Conservation (phyloP, 495 filamentous ascomycete genomes). For the Neurospora tetraspora region DNA sequence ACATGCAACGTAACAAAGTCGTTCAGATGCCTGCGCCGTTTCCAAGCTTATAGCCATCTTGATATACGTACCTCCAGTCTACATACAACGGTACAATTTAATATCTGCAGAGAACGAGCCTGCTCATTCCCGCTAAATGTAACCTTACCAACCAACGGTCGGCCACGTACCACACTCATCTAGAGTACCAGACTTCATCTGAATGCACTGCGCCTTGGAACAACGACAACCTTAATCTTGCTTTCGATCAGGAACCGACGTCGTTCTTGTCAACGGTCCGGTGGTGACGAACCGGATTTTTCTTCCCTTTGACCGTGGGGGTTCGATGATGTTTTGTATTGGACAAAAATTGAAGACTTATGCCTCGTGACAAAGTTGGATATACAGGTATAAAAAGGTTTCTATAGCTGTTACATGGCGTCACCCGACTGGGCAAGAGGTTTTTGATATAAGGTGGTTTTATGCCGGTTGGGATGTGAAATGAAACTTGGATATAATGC, state of each 20-base stretch:
- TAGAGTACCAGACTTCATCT: background rate
- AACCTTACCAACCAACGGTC: background rate
- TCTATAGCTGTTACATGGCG: background rate
- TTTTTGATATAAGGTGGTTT: background rate
- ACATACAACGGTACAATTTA: background rate
- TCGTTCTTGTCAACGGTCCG: background rate
- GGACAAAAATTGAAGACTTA: no score
- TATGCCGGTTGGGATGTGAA: background rate
- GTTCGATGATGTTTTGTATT: background rate
- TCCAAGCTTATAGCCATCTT: background rate
- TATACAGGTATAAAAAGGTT: background rate
- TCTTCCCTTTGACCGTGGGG: background rate
- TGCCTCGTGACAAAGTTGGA: background rate
- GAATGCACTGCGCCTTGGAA: background rate
- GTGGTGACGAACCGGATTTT: background rate
- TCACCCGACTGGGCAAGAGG: background rate
- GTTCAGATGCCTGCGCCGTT: background rate
- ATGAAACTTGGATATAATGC: background rate
- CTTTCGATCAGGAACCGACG: background rate
- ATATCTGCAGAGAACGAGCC: background rate
- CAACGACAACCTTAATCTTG: background rate
- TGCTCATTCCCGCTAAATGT: background rate
- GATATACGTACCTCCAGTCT: background rate
- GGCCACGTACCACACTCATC: background rate
- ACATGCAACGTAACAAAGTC: background rate